phyloP scores from a whole-genome alignment of 768 basidiomycete genomes.

The Termitomyces sp. region DNA sequence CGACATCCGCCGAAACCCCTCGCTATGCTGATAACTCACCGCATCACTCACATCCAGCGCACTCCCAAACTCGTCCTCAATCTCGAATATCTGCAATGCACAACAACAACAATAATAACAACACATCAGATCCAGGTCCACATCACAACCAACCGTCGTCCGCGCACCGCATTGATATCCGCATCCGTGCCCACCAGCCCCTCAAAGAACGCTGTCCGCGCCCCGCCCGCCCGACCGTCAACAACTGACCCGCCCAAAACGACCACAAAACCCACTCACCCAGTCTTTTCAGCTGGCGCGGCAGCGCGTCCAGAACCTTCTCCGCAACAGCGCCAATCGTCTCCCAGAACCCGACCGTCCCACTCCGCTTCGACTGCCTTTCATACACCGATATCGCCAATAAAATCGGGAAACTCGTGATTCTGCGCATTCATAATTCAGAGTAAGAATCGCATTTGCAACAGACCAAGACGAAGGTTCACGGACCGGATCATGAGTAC shows the following conservation, averaged over 20 bases:
- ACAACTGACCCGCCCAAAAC: too few species aligned
- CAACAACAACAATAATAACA: too few species aligned
- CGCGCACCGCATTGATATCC: slow-evolving; percentile 54
- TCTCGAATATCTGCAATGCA: slow-evolving; percentile 60
- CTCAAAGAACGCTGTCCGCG: slow-evolving; percentile 63
- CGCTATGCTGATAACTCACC: slow-evolving; percentile 11
- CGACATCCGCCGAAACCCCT: slow-evolving; percentile 16
- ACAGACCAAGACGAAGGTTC: too few species aligned
- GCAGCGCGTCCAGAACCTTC: slow-evolving; percentile 65
- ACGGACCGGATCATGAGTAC: slow-evolving; percentile 83
- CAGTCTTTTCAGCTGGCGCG: slow-evolving; percentile 67
- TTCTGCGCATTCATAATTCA: slow-evolving; percentile 25
- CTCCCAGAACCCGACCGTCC: slow-evolving; percentile 65
- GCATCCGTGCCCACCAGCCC: slow-evolving; percentile 65
- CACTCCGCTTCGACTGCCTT: slow-evolving; percentile 68
- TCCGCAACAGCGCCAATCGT: slow-evolving; percentile 65
- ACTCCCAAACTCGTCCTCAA: slow-evolving; percentile 62
- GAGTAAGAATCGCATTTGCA: too few species aligned
- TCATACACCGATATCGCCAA: slow-evolving; percentile 81
- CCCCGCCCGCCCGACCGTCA: too few species aligned
- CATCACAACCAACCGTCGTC: too few species aligned
- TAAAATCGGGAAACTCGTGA: slow-evolving; percentile 82
- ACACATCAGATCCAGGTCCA: too few species aligned
- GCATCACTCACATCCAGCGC: slow-evolving; percentile 48
- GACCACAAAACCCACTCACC: too few species aligned